Evolutionary conservation across 2,329 filamentous ascomycete genomes (phyloP).

Genomic region (Colletotrichum australisinense): DNA sequence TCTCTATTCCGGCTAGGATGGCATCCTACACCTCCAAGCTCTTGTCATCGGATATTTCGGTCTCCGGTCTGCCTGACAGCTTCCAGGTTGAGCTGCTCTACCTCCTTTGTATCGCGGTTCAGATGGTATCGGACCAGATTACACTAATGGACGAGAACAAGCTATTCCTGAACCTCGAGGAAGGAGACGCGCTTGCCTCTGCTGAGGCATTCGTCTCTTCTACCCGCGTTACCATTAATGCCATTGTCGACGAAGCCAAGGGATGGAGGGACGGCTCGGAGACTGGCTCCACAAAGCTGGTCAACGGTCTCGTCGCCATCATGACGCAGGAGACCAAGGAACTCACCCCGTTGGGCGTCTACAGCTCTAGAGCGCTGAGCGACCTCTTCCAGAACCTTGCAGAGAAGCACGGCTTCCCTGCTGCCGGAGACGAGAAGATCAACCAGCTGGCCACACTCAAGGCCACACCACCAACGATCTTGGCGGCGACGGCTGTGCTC

Average conservation of each 20-base stretch:
- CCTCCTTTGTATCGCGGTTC: constrained; percentile 61
- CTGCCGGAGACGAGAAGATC: constrained; percentile 60
- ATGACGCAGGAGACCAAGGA: constrained; percentile 56
- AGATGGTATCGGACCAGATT: constrained; percentile 66
- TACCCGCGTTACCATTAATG: constrained; percentile 51
- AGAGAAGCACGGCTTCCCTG: constrained; percentile 58
- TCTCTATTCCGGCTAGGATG: constrained; percentile 80
- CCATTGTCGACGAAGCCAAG: constrained; percentile 45
- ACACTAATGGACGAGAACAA: constrained; percentile 55
- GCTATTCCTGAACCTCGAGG: constrained; percentile 57
- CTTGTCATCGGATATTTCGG: constrained; percentile 54
- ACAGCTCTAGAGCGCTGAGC: constrained; percentile 64
- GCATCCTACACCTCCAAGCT: constrained; percentile 75
- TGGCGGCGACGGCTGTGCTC: constrained; percentile 63
- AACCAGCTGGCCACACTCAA: constrained; percentile 59
- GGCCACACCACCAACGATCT: constrained; percentile 55
- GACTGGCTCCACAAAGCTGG: constrained; percentile 48
- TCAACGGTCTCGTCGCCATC: constrained; percentile 55
- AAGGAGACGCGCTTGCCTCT: constrained; percentile 48
- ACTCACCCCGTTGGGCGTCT: constrained; percentile 58
- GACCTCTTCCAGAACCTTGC: constrained; percentile 60
- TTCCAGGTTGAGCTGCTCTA: constrained; percentile 63
- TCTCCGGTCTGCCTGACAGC: constrained; percentile 52
- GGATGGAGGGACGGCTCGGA: constrained; percentile 52
- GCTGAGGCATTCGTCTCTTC: constrained; percentile 57